phyloP scores from a whole-genome alignment of 1,284 basidiomycete species.

The Pyrrhoderma lamaoense region DNA sequence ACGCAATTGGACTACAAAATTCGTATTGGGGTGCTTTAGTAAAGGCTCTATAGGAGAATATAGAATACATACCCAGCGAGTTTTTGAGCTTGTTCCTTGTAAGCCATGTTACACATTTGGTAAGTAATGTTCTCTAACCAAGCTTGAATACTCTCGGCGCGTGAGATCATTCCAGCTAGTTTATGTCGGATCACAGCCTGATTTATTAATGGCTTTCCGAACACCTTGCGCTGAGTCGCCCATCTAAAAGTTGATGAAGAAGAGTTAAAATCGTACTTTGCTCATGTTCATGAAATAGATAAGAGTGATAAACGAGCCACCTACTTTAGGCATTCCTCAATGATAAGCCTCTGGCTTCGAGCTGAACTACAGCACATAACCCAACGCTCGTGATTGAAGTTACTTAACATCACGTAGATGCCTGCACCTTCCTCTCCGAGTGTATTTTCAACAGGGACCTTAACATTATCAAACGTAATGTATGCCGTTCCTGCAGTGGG shows the following conservation, averaged over 20 bases:
- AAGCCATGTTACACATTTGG: slow-evolving; percentile 86
- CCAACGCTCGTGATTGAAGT: slow-evolving; percentile 71
- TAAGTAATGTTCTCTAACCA: slow-evolving; percentile 89
- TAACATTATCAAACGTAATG: slow-evolving; percentile 83
- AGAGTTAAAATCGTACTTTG: too few relatives aligned
- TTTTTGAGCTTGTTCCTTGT: slow-evolving; percentile 35
- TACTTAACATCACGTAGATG: slow-evolving; percentile 69
- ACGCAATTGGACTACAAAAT: slow-evolving; percentile 59
- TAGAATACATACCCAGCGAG: slow-evolving; percentile 32
- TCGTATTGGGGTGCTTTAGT: too few relatives aligned
- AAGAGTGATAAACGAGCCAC: slow-evolving; percentile 17
- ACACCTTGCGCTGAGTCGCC: slow-evolving; percentile 75
- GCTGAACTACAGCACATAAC: slow-evolving; percentile 64
- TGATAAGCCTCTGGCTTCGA: slow-evolving; percentile 45
- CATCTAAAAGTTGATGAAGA: too few relatives aligned
- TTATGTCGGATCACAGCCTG: slow-evolving; percentile 83
- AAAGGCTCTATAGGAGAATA: too few relatives aligned
- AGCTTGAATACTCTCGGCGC: slow-evolving; percentile 71
- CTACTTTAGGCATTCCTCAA: slow-evolving; percentile 67
- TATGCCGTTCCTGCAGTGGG: slow-evolving; percentile 76
- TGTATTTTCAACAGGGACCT: slow-evolving; percentile 80
- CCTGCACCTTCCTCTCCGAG: slow-evolving; percentile 80
- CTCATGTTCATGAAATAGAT: too few relatives aligned
- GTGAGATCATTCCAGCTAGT: slow-evolving; percentile 80
- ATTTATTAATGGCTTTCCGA: slow-evolving; percentile 76